Conservation (phyloP, 148 eudicot species). For the Arctostaphylos glauca region DNA sequence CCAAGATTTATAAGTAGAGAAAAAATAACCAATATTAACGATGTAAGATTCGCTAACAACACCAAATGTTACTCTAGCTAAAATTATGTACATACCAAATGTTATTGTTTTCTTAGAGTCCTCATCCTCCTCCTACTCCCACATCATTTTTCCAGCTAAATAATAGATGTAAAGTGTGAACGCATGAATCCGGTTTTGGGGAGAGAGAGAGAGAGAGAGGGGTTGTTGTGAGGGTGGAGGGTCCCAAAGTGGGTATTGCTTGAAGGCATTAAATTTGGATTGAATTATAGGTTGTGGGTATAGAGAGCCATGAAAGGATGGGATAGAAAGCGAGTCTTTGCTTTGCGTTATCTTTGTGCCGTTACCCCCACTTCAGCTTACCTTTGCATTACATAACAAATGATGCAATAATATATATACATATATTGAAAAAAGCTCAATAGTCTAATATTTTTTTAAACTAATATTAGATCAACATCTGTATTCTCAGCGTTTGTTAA, state of each 20-base stretch:
- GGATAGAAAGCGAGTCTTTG: background rate
- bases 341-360: background rate
- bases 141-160: conserved; percentile 3
- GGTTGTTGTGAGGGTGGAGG: background rate
- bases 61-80: background rate
- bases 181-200: conserved; percentile 5
- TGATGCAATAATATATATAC: background rate
- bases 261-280: background rate
- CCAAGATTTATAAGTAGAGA: too few species aligned
- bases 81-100: background rate
- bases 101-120: too few species aligned
- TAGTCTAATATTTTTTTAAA: too few species aligned
- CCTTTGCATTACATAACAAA: background rate
- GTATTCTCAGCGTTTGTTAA: too few species aligned
- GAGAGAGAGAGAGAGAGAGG: conserved; percentile 18
- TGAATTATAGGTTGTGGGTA: background rate
- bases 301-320: background rate
- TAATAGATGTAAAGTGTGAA: conserved; percentile 12
- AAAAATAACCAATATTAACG: too few species aligned
- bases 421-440: background rate
- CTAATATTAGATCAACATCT: too few species aligned
- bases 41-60: too few species aligned
- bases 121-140: background rate
- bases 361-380: background rate
- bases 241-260: background rate